Percentiles rank a stretch among this genome's conserved stretches.
These are phyloP conservation scores for Cyberlindnera lachancei DNA, from an alignment of 805 yeast species.

Conservation along the genomic window DNA sequence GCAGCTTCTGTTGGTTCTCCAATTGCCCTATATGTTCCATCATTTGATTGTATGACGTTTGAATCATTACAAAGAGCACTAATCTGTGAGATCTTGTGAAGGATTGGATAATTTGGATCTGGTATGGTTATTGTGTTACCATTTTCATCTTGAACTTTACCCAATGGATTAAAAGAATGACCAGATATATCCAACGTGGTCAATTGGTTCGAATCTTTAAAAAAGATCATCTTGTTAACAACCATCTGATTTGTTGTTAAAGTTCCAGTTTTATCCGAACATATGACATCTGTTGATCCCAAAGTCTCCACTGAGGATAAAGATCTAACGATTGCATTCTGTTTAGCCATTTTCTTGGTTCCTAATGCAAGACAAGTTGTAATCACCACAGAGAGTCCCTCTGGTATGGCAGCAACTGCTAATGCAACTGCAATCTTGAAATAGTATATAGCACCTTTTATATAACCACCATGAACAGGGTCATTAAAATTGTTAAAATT, in stretches of 20 bases:
- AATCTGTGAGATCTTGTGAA: constrained; percentile 25
- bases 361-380: constrained; percentile 44
- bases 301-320: constrained; percentile 48
- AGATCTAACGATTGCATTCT: constrained; percentile 40
- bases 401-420: constrained; percentile 49
- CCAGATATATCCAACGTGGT: constrained; percentile 33
- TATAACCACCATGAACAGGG: constrained; percentile 36
- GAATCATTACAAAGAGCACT: constrained; percentile 33
- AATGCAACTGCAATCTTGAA: constrained; percentile 42
- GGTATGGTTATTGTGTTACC: constrained; percentile 27
- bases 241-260: constrained; percentile 46
- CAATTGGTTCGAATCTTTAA: constrained; percentile 21
- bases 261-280: constrained; percentile 40
- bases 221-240: constrained; percentile 28
- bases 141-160: constrained; percentile 19
- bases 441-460: constrained; percentile 39
- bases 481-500: constrained; percentile 32
- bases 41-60: constrained; percentile 21
- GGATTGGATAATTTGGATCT: constrained; percentile 24
- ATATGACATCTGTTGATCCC: constrained; percentile 45
- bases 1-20: constrained; percentile 58
- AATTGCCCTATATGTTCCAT: constrained; percentile 26
- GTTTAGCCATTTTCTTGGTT: constrained; percentile 40
- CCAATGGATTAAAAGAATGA: constrained; percentile 25
- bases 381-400: constrained; percentile 45